Percentiles rank a stretch among this genome's conserved stretches.
phyloP scores from a whole-genome alignment of 345 rosid species.

The Gossypium ekmanianum region DNA sequence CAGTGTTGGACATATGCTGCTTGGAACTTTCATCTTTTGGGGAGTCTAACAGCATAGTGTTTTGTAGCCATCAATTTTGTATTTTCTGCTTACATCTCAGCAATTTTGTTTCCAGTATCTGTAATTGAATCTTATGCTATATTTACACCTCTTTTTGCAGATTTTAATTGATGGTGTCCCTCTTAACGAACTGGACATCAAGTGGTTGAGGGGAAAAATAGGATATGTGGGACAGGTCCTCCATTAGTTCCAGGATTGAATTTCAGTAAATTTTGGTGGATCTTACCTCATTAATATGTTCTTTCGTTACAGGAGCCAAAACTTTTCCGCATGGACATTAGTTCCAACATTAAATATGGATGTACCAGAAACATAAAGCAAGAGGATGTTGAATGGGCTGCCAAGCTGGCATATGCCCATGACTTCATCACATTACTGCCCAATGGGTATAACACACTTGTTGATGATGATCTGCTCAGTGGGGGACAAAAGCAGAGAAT shows the following conservation, averaged over 20 bases:
- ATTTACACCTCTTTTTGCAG: constrained; percentile 31
- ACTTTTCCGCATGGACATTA: constrained; percentile 83
- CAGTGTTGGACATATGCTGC: not conserved
- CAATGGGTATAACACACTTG: constrained; percentile 72
- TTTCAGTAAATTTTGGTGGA: constrained; percentile 4
- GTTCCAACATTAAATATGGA: constrained; percentile 88
- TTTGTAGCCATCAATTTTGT: not conserved
- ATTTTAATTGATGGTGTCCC: constrained; percentile 83
- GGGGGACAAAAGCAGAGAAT: constrained; percentile 98
- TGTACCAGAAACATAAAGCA: constrained; percentile 55
- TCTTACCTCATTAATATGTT: constrained; percentile 15
- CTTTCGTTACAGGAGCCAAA: constrained; percentile 67
- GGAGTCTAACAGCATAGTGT: not conserved
- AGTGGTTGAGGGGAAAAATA: constrained; percentile 81
- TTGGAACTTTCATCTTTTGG: not conserved
- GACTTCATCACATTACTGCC: constrained; percentile 86
- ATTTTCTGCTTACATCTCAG: not conserved
- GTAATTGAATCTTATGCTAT: not conserved
- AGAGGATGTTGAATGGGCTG: constrained; percentile 86
- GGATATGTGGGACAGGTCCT: constrained; percentile 93
- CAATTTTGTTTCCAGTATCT: not conserved
- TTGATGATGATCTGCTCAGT: constrained; percentile 95
- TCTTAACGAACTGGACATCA: constrained; percentile 69
- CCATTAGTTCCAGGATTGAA: constrained; percentile 3
- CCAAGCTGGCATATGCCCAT: constrained; percentile 89